A percentile compares a stretch with the other conserved stretches of the same genome.
Conservation (phyloP, 1,139 yeast species). For the Yamadazyma oceani region DNA sequence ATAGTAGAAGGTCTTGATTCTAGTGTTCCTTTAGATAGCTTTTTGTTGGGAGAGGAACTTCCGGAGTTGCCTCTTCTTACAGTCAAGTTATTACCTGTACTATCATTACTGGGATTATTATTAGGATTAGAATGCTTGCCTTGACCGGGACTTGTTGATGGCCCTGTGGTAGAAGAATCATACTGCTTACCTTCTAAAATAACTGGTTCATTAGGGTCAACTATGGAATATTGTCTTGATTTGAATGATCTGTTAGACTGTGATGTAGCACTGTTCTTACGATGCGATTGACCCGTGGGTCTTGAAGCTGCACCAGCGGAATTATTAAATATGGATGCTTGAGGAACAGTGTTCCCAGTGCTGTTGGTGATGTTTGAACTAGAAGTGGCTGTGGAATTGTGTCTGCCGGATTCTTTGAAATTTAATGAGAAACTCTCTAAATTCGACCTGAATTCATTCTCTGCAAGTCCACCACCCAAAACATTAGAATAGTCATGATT, state of each 20-base stretch:
- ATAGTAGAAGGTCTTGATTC: slow-evolving; percentile 8
- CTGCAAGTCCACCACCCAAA: slow-evolving; percentile 29
- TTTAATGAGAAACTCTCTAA: slow-evolving; percentile 35
- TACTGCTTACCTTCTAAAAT: slow-evolving; percentile 16
- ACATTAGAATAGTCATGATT: slow-evolving; percentile 42
- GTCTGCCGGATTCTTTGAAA: slow-evolving; percentile 9
- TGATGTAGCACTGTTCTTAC: slow-evolving; percentile 13
- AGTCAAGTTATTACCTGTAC: slow-evolving; percentile 13
- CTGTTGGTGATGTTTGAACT: neutral
- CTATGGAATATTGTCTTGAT: slow-evolving; percentile 17
- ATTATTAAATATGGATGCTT: neutral
- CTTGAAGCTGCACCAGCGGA: no score
- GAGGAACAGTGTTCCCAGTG: no score
- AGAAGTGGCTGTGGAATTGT: neutral
- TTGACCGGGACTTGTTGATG: slow-evolving; percentile 5
- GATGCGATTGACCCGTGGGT: slow-evolving; percentile 6
- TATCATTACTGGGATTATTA: slow-evolving; percentile 12
- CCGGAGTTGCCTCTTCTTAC: slow-evolving; percentile 13
- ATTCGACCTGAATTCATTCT: slow-evolving; percentile 30
- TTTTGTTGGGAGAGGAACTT: slow-evolving; percentile 15
- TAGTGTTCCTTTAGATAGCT: slow-evolving; percentile 13
- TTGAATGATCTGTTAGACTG: slow-evolving; percentile 11
- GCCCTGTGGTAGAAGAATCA: slow-evolving; percentile 4
- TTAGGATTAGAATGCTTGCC: neutral
- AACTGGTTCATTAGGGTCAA: slow-evolving; percentile 19